These are phyloP conservation scores for Pichia cephalocereana DNA, from an alignment of 805 yeast species.

Conservation along the genomic window DNA sequence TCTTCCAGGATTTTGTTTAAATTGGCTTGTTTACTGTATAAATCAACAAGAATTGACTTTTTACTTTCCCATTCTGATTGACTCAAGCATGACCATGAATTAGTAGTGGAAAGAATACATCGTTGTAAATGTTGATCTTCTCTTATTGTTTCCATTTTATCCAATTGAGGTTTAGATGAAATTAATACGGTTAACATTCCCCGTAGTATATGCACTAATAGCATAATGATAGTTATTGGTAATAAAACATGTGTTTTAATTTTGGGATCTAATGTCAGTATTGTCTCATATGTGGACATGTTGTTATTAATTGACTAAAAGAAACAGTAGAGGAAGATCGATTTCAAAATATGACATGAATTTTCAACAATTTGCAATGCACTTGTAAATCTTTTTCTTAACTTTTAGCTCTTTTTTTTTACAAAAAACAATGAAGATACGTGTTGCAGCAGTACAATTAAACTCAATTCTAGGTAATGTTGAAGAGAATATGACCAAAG, in stretches of 20 bases:
- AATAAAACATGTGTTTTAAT: slow-evolving; percentile 83
- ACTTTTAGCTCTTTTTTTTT: too few species aligned
- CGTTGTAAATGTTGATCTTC: slow-evolving; percentile 59
- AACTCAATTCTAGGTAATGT: slow-evolving; percentile 57
- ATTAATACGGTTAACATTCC: slow-evolving; percentile 57
- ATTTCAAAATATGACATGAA: too few species aligned
- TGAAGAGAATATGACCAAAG: slow-evolving; percentile 42
- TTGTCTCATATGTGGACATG: slow-evolving; percentile 21
- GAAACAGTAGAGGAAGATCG: too few species aligned
- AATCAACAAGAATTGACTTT: not conserved
- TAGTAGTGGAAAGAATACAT: slow-evolving; percentile 14
- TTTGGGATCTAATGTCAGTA: slow-evolving; percentile 63
- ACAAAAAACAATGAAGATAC: slow-evolving; percentile 24
- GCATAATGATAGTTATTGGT: slow-evolving; percentile 87
- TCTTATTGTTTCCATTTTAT: slow-evolving; percentile 39
- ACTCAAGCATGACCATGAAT: slow-evolving; percentile 3
- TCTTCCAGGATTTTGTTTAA: slow-evolving; percentile 4
- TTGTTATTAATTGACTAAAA: too few species aligned
- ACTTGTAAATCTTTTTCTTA: too few species aligned
- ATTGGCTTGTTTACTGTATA: slow-evolving; percentile 1
- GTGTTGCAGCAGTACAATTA: slow-evolving; percentile 59
- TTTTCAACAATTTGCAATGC: too few species aligned
- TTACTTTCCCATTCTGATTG: slow-evolving; percentile 9
- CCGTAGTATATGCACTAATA: slow-evolving; percentile 72
- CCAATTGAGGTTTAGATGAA: slow-evolving; percentile 47